A percentile compares a stretch with the other conserved stretches of the same genome.
phyloP scores from a whole-genome alignment of 1,284 basidiomycete species.

The Cryptococcus sp. region DNA sequence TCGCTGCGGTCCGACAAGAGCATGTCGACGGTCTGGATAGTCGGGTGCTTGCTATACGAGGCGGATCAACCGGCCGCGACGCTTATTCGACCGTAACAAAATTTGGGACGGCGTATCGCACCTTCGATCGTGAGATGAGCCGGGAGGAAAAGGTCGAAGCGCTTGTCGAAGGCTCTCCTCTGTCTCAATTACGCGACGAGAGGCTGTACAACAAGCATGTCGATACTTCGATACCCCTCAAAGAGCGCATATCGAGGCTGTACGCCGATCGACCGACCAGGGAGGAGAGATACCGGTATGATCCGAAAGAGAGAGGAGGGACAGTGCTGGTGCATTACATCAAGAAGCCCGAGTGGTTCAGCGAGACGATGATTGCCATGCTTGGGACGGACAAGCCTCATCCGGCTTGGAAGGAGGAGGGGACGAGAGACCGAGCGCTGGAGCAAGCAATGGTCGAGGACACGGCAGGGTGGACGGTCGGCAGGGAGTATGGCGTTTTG shows the following conservation, averaged over 20 bases:
- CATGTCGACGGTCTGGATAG: conserved; percentile 28
- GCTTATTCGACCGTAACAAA: conserved; percentile 77
- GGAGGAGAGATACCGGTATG: conserved; percentile 57
- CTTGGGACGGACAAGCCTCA: conserved; percentile 42
- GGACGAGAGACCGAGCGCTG: background rate
- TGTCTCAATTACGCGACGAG: conserved; percentile 18
- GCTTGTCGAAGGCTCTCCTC: conserved; percentile 71
- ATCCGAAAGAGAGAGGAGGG: conserved; percentile 60
- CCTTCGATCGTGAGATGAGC: conserved; percentile 63
- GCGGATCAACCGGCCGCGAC: conserved; percentile 42
- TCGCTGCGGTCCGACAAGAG: conserved; percentile 57
- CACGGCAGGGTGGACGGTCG: conserved; percentile 14
- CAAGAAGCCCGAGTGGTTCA: conserved; percentile 94
- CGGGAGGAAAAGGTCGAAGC: conserved; percentile 74
- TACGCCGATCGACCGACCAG: conserved; percentile 1
- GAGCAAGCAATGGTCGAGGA: background rate
- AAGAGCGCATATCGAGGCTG: background rate
- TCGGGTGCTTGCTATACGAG: conserved; percentile 15
- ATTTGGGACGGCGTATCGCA: conserved; percentile 73
- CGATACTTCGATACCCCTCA: too few species aligned
- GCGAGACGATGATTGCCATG: conserved; percentile 84
- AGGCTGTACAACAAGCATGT: too few species aligned
- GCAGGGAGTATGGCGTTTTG: too few species aligned
- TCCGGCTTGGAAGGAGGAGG: background rate
- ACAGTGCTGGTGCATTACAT: conserved; percentile 95